Evolutionary conservation across 192 early-diverging fungal genomes (phyloP), one percentile per base, ranked within the genome.

Genomic region (Funneliformis geosporum): DNA sequence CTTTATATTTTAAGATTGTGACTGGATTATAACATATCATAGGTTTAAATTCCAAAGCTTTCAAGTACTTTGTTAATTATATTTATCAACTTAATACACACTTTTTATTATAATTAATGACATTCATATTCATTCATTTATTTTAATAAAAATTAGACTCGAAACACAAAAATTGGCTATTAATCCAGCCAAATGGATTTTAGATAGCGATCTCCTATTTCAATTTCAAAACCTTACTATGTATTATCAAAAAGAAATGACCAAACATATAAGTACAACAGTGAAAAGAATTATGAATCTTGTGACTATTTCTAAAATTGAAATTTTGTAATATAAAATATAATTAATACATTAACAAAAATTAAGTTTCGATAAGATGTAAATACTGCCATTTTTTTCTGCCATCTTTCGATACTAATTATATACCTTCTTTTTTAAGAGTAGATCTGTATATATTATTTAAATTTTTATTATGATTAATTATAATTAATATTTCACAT

Each of bases 1-100:
- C 90, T 92, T 83, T 99, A 21, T 94, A 94, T 78, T 87, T 91
- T n/a, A 92, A 94, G 43, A 87, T 99, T 82, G 93, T 96, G 4
- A 94, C 92, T 61, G 89, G 90, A 55, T 66, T 96, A 6, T 91
- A 92, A 79, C 96, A 96, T 67, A 80, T 90, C 40, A 95, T 95
- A 18, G 98, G 96, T 5, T 82, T 99, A 71, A 98, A 99, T 78
- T 96, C 98, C 9, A 87, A 96, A 50, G 96, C 94, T 25, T 98
- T 88, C 81, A 89, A 96, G 85, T 90, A 88, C n/a, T 66, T 73
- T 21, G 23, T 10, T 65, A 66, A 76, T 33, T 66, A 79, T 62
- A 82, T 40, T 81, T 86, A 68, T 83, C 42, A 2, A 16, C 23
- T 33, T 61, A 42, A 50, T 65, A 27, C 3, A 11, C 44, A 18